phyloP scores from a whole-genome alignment of 2,329 filamentous ascomycete genomes.

The Cryphonectria parasitica region DNA sequence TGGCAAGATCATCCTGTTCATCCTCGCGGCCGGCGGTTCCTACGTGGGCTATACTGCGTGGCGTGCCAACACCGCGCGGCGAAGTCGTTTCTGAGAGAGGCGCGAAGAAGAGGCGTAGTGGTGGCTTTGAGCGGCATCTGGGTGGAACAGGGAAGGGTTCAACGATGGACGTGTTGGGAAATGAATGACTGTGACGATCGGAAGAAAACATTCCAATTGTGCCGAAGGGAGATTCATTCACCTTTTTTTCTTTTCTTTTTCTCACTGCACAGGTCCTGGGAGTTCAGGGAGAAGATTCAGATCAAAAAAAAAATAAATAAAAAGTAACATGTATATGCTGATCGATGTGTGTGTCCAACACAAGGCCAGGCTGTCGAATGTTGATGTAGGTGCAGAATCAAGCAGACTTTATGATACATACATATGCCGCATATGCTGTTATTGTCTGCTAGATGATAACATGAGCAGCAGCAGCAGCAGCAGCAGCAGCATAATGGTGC shows the following conservation, averaged over 20 bases:
- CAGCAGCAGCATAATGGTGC: neutral
- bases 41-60: conserved; percentile 90
- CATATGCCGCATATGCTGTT: neutral
- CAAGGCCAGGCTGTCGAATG: neutral
- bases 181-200: conserved; percentile 10
- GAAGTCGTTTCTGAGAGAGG: conserved; percentile 56
- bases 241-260: neutral
- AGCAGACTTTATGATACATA: neutral
- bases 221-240: neutral
- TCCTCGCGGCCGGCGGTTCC: conserved; percentile 68
- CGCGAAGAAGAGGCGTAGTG: neutral
- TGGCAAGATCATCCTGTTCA: conserved; percentile 80
- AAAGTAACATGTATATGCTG: conserved; percentile 22
- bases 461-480: conserved; percentile 19
- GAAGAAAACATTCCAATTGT: conserved; percentile 4
- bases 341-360: neutral
- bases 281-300: conserved; percentile 22
- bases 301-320: conserved; percentile 18
- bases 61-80: conserved; percentile 66
- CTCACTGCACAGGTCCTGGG: conserved; percentile 22
- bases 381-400: neutral
- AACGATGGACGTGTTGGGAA: neutral
- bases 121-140: neutral
- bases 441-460: conserved; percentile 8
- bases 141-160: neutral